Evolutionary conservation across 192 early-diverging fungal species (phyloP).

Genomic region (Linnemannia schmuckeri): DNA sequence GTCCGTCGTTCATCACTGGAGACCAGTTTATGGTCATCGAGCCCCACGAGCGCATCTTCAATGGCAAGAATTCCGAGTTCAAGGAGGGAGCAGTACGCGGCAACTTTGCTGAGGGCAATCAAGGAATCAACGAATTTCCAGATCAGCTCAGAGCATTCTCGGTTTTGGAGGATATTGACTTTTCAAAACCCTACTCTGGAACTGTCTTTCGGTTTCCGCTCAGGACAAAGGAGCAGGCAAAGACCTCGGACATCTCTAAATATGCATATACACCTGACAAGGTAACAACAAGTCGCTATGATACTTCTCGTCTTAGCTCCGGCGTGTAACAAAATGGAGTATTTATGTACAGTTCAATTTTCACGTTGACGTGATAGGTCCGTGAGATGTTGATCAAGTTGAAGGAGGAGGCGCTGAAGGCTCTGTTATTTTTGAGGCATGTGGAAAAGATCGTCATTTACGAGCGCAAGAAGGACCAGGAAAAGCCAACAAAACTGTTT

Average conservation of each 20-base stretch:
- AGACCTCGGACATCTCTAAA: conserved; percentile 32
- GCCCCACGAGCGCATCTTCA: conserved; percentile 43
- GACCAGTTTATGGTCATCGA: conserved; percentile 54
- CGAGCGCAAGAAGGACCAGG: conserved; percentile 20
- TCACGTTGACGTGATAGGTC: not conserved
- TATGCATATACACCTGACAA: conserved; percentile 29
- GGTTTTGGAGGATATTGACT: conserved; percentile 39
- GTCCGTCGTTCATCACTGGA: conserved; percentile 47
- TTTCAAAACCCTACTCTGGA: conserved; percentile 35
- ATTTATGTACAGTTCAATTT: not conserved
- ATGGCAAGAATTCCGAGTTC: not conserved
- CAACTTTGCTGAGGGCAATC: conserved; percentile 13
- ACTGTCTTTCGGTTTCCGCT: conserved; percentile 59
- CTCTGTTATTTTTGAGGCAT: conserved; percentile 50
- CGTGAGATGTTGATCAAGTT: conserved; percentile 37
- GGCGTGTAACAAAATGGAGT: not conserved
- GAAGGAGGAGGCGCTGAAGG: conserved; percentile 35
- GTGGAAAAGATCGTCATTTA: conserved; percentile 51
- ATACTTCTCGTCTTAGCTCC: not conserved
- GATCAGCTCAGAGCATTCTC: conserved; percentile 48
- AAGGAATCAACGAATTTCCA: not conserved
- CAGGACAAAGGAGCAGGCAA: conserved; percentile 46
- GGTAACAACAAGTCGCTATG: not conserved
- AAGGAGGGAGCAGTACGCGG: conserved; percentile 17
- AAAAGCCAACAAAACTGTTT: conserved; percentile 16